Base-by-base conservation (phyloP, 164 flowering plant genomes). In the Cinnamomum chago region DNA sequence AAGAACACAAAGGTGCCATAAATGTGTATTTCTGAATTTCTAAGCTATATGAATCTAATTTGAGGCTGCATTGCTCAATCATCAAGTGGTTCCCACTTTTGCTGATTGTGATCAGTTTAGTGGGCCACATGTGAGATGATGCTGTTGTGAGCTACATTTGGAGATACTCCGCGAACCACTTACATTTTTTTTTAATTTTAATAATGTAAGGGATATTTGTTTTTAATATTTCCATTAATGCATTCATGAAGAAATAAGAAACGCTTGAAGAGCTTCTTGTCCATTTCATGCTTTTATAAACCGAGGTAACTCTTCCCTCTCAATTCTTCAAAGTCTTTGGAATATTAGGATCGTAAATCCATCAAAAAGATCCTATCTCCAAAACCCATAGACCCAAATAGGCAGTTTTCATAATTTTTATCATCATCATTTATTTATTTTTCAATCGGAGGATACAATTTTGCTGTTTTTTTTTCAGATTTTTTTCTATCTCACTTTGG, bases 211-310 rank as follows among this genome's bases (percentile, higher is more conserved):
- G 47, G 10, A 35, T 35, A 40, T 40, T 40, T 5, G 47, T 40
- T 40, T 40, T 40, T 40, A 40, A 7, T 40, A 40, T 40, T 9
- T 40, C 47, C 9, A 40, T 40, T 40, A 40, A 40, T 40, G 47
- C 47, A 40, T 40, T 40, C 47, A 5, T 9, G 47, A 7, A 40
- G 47, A 71, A 70, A 27, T 20, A 28, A 62, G 10, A 71, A 1
- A 55, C 65, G 73, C 73, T 58, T 71, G 73, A 24, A 24, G 62
- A 25, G 65, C 66, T 24, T 60, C 64, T 62, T 40, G 50, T 22
- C 67, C 74, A 9, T 60, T 24, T 60, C 67, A 40, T 50, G 74
- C 17, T 12, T 40, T 50, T 62, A 60, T 35, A 33, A 60, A 40
- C 30, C 17, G 50, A 40, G 66, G 50, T 72, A 58, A 11, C 51